Conservation (phyloP, 345 rosid genomes). For the Garcia nutans region DNA sequence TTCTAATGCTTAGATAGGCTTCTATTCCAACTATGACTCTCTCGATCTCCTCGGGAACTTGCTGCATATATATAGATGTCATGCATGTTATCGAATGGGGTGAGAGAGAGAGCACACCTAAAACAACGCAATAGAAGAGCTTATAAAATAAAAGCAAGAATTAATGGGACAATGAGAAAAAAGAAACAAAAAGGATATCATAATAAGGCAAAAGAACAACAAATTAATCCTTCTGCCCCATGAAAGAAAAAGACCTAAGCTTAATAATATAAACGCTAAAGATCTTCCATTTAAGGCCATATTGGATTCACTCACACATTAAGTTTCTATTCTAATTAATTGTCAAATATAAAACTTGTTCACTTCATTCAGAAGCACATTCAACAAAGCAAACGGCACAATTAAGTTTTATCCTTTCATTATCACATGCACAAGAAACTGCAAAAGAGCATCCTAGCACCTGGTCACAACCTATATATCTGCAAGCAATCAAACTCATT, state of each 20-base stretch:
- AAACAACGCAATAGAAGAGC: not conserved
- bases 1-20: conserved; percentile 94
- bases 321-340: not conserved
- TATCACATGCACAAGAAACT: not conserved
- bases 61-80: conserved; percentile 48
- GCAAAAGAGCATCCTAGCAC: not conserved
- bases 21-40: conserved; percentile 84
- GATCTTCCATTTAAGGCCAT: not conserved
- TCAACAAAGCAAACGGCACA: not conserved
- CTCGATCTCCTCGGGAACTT: conserved; percentile 96
- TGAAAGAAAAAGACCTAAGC: not conserved
- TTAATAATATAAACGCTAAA: not conserved
- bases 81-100: not conserved
- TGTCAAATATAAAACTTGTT: not conserved
- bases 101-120: not conserved
- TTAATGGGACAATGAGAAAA: not conserved
- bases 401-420: not conserved
- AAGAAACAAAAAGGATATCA: not conserved
- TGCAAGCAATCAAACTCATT: not conserved
- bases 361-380: not conserved
- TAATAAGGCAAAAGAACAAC: not conserved
- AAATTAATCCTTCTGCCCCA: not conserved
- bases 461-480: not conserved
- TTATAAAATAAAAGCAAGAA: not conserved
- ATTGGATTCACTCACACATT: not conserved